Percentiles rank a stretch among this genome's conserved stretches.
These are phyloP conservation scores for Solanum arcanum DNA, from an alignment of 257 asterid species.

Conservation along the genomic window DNA sequence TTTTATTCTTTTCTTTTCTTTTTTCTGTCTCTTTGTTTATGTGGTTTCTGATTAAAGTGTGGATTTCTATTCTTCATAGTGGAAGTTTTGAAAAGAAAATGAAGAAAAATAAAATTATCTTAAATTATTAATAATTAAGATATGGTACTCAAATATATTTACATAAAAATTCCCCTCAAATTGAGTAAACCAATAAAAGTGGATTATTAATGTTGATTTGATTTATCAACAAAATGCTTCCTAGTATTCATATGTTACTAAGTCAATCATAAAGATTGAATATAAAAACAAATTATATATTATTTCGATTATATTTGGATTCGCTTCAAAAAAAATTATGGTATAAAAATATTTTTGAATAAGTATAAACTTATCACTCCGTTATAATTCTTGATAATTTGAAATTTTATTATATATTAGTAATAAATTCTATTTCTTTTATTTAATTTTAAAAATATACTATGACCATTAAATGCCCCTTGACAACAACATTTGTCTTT, in stretches of 20 bases:
- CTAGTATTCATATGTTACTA: neutral
- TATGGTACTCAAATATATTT: neutral
- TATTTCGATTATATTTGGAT: neutral
- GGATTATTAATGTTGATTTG: neutral
- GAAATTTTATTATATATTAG: too few species aligned
- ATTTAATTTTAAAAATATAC: neutral
- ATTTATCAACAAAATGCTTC: neutral
- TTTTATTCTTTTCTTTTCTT: neutral
- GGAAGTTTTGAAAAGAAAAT: neutral
- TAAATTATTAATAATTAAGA: neutral
- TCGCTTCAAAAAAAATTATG: too few species aligned
- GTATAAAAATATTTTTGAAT: neutral
- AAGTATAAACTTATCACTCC: neutral
- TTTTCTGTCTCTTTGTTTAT: neutral
- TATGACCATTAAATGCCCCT: neutral
- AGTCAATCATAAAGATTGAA: neutral
- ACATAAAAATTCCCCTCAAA: neutral
- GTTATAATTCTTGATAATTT: too few species aligned
- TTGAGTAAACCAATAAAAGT: neutral
- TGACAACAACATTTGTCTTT: neutral
- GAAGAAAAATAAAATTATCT: neutral
- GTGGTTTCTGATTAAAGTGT: neutral
- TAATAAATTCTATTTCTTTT: neutral
- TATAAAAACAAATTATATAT: neutral
- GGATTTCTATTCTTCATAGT: neutral